phyloP scores from a whole-genome alignment of 495 filamentous ascomycete species.

The Podospora pseudopauciseta region DNA sequence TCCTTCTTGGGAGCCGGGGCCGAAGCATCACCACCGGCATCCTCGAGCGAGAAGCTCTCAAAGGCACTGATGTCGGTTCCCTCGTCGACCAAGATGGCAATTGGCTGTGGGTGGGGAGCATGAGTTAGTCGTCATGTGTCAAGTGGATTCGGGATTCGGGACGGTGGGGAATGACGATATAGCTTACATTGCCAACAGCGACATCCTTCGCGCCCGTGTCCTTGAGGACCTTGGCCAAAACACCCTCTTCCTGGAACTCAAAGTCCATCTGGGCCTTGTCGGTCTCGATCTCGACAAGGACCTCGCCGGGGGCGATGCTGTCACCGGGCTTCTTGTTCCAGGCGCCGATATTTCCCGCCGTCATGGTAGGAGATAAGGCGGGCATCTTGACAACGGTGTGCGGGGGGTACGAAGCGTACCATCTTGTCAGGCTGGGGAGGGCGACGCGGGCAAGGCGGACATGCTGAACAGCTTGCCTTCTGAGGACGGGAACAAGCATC shows the following conservation, averaged over 20 bases:
- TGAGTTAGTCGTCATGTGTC: conserved; percentile 18
- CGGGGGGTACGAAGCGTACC: conserved; percentile 72
- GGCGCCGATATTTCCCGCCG: conserved; percentile 87
- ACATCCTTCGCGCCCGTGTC: conserved; percentile 93
- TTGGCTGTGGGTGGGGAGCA: conserved; percentile 60
- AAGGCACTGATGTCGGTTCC: conserved; percentile 82
- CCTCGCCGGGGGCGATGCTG: conserved; percentile 81
- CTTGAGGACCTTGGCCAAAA: conserved; percentile 92
- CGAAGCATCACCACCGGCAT: conserved; percentile 81
- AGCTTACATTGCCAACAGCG: conserved; percentile 86
- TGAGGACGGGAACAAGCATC: conserved; percentile 53
- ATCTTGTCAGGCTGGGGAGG: conserved; percentile 50
- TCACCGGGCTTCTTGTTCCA: conserved; percentile 99
- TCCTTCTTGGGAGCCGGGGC: conserved; percentile 56
- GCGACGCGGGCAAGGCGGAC: conserved; percentile 39
- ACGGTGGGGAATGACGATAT: conserved; percentile 21
- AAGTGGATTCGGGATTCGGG: conserved; percentile 14
- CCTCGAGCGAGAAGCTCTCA: conserved; percentile 78
- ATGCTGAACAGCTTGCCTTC: conserved; percentile 52
- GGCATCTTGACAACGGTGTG: conserved; percentile 98
- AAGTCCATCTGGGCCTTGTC: conserved; percentile 99
- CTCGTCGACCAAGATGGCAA: conserved; percentile 91
- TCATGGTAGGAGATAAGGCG: conserved; percentile 97
- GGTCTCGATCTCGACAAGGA: conserved; percentile 99
- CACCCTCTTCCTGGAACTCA: conserved; percentile 97